Evolutionary conservation across 805 yeast species (phyloP).

Genomic region (Metschnikowia continentalis): DNA sequence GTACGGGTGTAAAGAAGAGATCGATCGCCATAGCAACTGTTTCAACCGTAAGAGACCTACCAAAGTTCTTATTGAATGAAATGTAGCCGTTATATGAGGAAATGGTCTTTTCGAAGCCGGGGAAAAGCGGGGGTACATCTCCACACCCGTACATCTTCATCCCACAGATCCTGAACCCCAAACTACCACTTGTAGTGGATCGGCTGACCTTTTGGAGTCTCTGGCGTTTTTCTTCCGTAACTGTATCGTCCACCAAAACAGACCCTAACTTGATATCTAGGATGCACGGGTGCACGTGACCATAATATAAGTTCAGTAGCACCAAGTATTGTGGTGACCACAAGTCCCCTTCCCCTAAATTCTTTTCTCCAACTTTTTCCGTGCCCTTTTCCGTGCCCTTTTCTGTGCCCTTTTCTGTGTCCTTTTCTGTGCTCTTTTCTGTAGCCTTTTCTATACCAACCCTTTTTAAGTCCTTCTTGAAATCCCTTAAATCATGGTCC

Average conservation of each 20-base stretch:
- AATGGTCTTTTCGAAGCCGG: slow-evolving; percentile 18
- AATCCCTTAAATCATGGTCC: background rate
- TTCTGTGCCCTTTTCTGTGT: background rate
- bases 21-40: slow-evolving; percentile 45
- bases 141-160: slow-evolving; percentile 51
- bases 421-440: background rate
- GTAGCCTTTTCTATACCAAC: background rate
- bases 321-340: slow-evolving; percentile 46
- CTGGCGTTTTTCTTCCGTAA: slow-evolving; percentile 48
- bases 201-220: slow-evolving; percentile 62
- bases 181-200: slow-evolving; percentile 75
- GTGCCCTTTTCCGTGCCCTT: too few relatives aligned
- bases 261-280: slow-evolving; percentile 83
- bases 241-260: slow-evolving; percentile 55
- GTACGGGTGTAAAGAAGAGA: slow-evolving; percentile 40
- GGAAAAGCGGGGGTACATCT: slow-evolving; percentile 11
- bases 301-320: slow-evolving; percentile 62
- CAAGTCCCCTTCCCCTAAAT: background rate
- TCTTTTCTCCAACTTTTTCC: background rate
- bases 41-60: slow-evolving; percentile 50
- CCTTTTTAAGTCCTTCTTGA: background rate
- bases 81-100: slow-evolving; percentile 32
- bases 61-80: slow-evolving; percentile 63
- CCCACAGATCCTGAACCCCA: slow-evolving; percentile 81
- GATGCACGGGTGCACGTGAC: slow-evolving; percentile 63